Conservation (phyloP, 257 asterid genomes). For the Handroanthus guayacan region DNA sequence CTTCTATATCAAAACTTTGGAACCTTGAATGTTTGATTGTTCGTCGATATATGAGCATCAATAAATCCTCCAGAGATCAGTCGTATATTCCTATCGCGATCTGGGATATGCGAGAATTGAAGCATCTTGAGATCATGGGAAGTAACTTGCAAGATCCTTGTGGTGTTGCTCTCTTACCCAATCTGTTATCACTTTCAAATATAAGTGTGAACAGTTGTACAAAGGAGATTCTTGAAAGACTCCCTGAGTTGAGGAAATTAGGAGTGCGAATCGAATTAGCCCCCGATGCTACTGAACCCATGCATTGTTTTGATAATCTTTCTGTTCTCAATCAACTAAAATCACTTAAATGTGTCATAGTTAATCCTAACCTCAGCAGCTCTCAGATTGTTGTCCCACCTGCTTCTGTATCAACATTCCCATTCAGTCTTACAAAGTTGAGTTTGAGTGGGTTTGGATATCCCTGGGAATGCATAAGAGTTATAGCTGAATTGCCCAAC, state of each 20-base stretch:
- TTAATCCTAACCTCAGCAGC: neutral
- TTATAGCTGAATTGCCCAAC: neutral
- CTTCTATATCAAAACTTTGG: constrained; percentile 15
- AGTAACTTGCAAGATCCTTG: neutral
- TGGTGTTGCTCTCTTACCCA: neutral
- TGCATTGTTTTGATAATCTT: constrained; percentile 5
- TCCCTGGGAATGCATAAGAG: constrained; percentile 16
- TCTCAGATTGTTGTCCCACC: neutral
- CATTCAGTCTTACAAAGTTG: neutral
- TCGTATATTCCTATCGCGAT: constrained; percentile 3
- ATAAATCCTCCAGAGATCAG: neutral
- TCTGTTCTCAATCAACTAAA: constrained; percentile 1
- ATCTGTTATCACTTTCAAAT: constrained; percentile 22
- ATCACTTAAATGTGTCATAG: no score
- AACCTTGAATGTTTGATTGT: constrained; percentile 22
- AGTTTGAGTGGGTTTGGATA: constrained; percentile 22
- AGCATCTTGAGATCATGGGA: constrained; percentile 25
- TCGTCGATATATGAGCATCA: neutral
- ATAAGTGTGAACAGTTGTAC: constrained; percentile 3
- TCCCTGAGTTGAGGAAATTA: constrained; percentile 19
- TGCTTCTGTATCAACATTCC: neutral
- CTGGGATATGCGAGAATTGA: constrained; percentile 27
- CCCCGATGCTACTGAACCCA: neutral
- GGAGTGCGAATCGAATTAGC: constrained; percentile 15
- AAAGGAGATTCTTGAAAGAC: neutral